Evolutionary conservation across 2,329 filamentous ascomycete species (phyloP).

Genomic region (Phyllosticta citriasiana): DNA sequence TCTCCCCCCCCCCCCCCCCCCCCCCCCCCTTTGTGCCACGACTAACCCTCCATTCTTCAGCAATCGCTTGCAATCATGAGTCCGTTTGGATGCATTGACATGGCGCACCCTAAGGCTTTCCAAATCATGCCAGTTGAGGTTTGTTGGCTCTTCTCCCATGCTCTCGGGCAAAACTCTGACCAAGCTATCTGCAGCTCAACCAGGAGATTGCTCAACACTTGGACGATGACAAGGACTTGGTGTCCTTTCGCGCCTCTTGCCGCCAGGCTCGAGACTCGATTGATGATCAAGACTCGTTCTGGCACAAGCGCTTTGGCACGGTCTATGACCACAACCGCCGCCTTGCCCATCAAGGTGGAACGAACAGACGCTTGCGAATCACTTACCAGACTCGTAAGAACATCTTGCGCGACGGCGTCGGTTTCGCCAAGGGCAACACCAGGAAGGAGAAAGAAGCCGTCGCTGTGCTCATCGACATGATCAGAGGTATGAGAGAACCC

Average conservation of each 20-base stretch:
- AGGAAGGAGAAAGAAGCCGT: slow-evolving; percentile 26
- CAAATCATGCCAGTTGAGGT: slow-evolving; percentile 22
- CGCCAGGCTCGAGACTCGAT: slow-evolving; percentile 29
- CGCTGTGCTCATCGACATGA: slow-evolving; percentile 31
- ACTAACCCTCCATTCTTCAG: not conserved
- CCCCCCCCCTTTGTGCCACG: not conserved
- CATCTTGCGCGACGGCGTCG: slow-evolving; percentile 12
- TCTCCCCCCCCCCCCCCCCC: not conserved
- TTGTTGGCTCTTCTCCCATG: not conserved
- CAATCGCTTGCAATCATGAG: not conserved
- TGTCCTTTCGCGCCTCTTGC: slow-evolving; percentile 32
- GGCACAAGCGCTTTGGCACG: slow-evolving; percentile 35
- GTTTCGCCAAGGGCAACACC: slow-evolving; percentile 18
- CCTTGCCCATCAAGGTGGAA: slow-evolving; percentile 7
- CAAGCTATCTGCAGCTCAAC: slow-evolving; percentile 24
- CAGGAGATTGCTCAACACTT: slow-evolving; percentile 30
- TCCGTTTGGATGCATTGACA: not conserved
- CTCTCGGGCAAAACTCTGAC: not conserved
- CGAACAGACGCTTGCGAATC: slow-evolving; percentile 23
- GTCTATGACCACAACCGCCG: slow-evolving; percentile 29
- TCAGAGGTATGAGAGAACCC: slow-evolving; percentile 30
- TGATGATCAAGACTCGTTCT: slow-evolving; percentile 35
- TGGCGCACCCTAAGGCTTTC: slow-evolving; percentile 4
- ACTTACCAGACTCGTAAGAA: slow-evolving; percentile 23
- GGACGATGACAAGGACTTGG: slow-evolving; percentile 34